Evolutionary conservation across 176 grass and related monocot species (phyloP).

Genomic region (Guadua angustifolia): DNA sequence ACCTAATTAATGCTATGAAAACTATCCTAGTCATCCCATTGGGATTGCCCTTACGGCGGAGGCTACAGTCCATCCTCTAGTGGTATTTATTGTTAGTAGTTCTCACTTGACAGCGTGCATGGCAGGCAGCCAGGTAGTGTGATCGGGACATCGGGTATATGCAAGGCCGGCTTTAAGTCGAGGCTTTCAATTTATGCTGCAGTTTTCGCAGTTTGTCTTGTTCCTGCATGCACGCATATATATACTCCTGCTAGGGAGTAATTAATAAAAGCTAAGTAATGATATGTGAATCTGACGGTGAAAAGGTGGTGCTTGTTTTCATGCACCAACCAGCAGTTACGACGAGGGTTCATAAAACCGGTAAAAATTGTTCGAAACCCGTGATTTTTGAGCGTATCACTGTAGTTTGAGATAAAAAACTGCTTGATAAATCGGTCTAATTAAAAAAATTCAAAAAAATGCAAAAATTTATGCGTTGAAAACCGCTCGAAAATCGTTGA

Average conservation of each 20-base stretch:
- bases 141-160: background rate
- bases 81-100: background rate
- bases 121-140: background rate
- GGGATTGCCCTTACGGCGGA: no score
- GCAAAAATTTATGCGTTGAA: no score
- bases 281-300: background rate
- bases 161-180: background rate
- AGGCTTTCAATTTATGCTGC: background rate
- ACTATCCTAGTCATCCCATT: no score
- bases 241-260: background rate
- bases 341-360: no score
- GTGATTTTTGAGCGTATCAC: no score
- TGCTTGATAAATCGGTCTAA: no score
- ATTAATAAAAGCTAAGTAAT: background rate
- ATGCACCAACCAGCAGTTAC: conserved; percentile 4
- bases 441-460: no score
- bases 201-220: background rate
- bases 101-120: background rate
- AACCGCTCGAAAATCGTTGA: no score
- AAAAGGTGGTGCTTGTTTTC: conserved; percentile 11
- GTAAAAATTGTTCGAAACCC: no score
- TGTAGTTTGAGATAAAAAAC: no score
- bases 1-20: no score
- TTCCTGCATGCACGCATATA: background rate
- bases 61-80: no score